A percentile compares a stretch with the other conserved stretches of the same genome.
Evolutionary conservation across 2,329 filamentous ascomycete genomes (phyloP).

Genomic region (Septoria petroselini): DNA sequence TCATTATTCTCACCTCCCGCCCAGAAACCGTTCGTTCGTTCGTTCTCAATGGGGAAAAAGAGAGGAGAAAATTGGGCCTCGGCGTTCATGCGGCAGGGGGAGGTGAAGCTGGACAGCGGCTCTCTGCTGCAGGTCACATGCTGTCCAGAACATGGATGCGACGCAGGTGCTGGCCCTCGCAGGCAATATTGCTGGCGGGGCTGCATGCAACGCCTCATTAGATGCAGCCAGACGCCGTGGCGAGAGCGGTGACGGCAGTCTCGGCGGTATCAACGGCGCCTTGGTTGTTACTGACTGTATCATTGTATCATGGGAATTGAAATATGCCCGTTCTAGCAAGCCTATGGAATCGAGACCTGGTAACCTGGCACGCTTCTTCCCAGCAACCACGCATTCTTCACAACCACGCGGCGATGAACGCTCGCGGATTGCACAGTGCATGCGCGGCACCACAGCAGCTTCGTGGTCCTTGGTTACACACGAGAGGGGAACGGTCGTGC

Average conservation of each 20-base stretch:
- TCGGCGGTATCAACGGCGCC: background rate
- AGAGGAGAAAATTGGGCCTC: constrained; percentile 5
- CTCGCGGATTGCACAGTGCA: background rate
- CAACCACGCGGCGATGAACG: too few species aligned
- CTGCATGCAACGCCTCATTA: constrained; percentile 9
- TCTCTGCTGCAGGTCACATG: constrained; percentile 11
- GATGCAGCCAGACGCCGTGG: constrained; percentile 2
- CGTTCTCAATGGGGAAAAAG: background rate
- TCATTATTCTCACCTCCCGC: constrained; percentile 10
- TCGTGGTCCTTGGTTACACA: background rate
- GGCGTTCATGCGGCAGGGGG: constrained; percentile 12
- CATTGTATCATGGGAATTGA: too few species aligned
- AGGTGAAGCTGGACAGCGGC: constrained; percentile 9
- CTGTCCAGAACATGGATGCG: background rate
- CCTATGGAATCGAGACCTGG: too few species aligned
- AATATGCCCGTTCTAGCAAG: too few species aligned
- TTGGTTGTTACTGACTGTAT: too few species aligned
- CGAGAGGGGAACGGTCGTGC: constrained; percentile 6
- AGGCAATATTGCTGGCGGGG: constrained; percentile 7
- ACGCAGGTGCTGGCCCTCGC: background rate
- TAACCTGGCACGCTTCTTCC: too few species aligned
- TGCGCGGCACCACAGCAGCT: constrained; percentile 4
- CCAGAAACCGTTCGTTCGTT: background rate
- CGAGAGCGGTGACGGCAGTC: constrained; percentile 5
- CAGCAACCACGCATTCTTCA: too few species aligned